Percentiles rank a stretch among this genome's conserved stretches.
Conservation (phyloP, 192 early-diverging fungal genomes). For the Linnemannia exigua region DNA sequence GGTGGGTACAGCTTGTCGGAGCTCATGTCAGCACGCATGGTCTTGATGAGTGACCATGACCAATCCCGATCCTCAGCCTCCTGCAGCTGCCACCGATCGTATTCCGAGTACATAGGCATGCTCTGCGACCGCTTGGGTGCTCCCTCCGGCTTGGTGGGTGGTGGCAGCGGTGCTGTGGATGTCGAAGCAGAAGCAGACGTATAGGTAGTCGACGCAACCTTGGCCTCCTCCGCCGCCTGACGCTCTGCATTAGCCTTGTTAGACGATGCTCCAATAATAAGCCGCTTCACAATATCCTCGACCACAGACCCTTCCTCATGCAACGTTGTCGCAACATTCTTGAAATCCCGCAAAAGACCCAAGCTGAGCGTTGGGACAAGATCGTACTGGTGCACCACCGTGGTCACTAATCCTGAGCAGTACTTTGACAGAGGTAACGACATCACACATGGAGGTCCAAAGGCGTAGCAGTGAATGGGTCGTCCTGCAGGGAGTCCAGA, state of each 20-base stretch:
- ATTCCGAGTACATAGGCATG: slow-evolving; percentile 52
- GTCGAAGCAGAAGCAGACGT: neutral
- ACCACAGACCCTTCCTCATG: slow-evolving; percentile 71
- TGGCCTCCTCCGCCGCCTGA: slow-evolving; percentile 27
- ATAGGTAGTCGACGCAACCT: slow-evolving; percentile 16
- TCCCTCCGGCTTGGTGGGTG: slow-evolving; percentile 21
- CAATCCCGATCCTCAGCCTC: slow-evolving; percentile 77
- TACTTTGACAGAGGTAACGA: slow-evolving; percentile 76
- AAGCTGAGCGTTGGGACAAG: slow-evolving; percentile 83
- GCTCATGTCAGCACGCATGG: slow-evolving; percentile 85
- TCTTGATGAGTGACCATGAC: slow-evolving; percentile 88
- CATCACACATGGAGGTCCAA: slow-evolving; percentile 86
- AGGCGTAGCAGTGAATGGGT: slow-evolving; percentile 88
- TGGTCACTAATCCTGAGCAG: slow-evolving; percentile 81
- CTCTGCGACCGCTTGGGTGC: slow-evolving; percentile 37
- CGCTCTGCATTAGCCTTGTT: slow-evolving; percentile 40
- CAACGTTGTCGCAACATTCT: slow-evolving; percentile 77
- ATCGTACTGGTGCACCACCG: slow-evolving; percentile 87
- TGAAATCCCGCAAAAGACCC: slow-evolving; percentile 81
- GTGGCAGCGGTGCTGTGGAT: neutral
- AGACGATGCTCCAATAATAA: slow-evolving; percentile 61
- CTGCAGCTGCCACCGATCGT: slow-evolving; percentile 47
- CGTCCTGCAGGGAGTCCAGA: slow-evolving; percentile 79
- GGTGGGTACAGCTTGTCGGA: slow-evolving; percentile 90
- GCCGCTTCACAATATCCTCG: slow-evolving; percentile 74